Evolutionary conservation across 2,329 filamentous ascomycete species (phyloP).

Genomic region (Hypoxylon sp.): DNA sequence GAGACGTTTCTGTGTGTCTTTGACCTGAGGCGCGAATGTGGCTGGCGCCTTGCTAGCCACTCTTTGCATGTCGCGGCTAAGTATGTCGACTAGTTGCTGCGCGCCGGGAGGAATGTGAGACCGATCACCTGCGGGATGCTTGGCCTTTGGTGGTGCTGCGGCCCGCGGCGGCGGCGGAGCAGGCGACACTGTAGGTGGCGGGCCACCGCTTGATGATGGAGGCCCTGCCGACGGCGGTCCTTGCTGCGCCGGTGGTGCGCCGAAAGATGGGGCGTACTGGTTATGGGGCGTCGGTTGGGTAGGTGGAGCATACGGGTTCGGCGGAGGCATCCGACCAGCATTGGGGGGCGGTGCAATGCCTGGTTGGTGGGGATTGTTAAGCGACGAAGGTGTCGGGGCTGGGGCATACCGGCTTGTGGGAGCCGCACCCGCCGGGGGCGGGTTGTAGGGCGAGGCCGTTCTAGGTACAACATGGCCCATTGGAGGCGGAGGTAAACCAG

Average conservation of each 20-base stretch:
- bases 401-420: slow-evolving; percentile 82
- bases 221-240: slow-evolving; percentile 55
- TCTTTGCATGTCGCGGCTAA: slow-evolving; percentile 86
- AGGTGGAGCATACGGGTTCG: slow-evolving; percentile 62
- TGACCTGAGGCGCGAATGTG: slow-evolving; percentile 89
- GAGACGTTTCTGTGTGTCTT: slow-evolving; percentile 92
- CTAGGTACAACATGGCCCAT: slow-evolving; percentile 68
- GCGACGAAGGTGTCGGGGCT: slow-evolving; percentile 67
- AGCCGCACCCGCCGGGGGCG: slow-evolving; percentile 77
- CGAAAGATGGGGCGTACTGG: slow-evolving; percentile 71
- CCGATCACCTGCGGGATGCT: slow-evolving; percentile 85
- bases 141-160: slow-evolving; percentile 67
- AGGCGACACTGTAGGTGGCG: slow-evolving; percentile 51
- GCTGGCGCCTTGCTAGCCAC: slow-evolving; percentile 87
- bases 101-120: slow-evolving; percentile 86
- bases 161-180: slow-evolving; percentile 62
- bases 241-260: slow-evolving; percentile 55
- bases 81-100: slow-evolving; percentile 81
- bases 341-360: slow-evolving; percentile 50
- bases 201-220: slow-evolving; percentile 56
- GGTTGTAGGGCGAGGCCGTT: slow-evolving; percentile 87
- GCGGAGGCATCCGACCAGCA: slow-evolving; percentile 59
- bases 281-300: slow-evolving; percentile 61
- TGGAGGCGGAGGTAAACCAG: slow-evolving; percentile 55
- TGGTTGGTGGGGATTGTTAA: slow-evolving; percentile 56